Base-by-base conservation (phyloP, 257 asterid genomes). In the Solanum megistacrolobum region DNA sequence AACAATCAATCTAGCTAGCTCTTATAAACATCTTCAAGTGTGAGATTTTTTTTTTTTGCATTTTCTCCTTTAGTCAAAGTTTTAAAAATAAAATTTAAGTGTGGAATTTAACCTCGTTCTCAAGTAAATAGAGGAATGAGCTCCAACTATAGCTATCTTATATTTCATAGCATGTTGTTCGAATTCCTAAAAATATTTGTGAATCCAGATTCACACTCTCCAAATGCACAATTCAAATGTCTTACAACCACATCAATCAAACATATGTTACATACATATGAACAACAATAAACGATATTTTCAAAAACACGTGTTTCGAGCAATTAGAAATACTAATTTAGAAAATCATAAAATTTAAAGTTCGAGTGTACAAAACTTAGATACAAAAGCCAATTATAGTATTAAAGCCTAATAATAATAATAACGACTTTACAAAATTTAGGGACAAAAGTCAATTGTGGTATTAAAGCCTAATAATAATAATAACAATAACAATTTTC, bases 271-370 rank as follows among this genome's bases (percentile, higher is more conserved):
- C 12, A 39, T 41, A 41, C 46, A 10, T 43, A 43, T 43, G 5
- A 43, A 0, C 16, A 43, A 43, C 52, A 43, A 43, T 43, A 43
- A 43, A 43, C 0, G 0, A 43, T 43, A 43, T 43, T 43, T 43
- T 43, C 1, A 43, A 43, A 5, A 0, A 52, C 8, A 16, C 23
- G 21, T 52, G 9, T 52, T 52, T 0, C 3, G 60, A 52, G 0
- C 9, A 52, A 52, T 52, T 52, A 52, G 1, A 52, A 1, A 0
- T 5, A 52, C 0, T 0, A 0, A 52, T 0, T 52, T 52, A 0
- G 0, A 1, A 52, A 52, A 52, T 52, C 62, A 52, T 16, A 1
- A 16, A 52, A 3, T 52, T 0, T 52, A 52, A 52, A 52, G 62
- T 52, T 52, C 8, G 1, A 52, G 23, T 52, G 0, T 6, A 52